Evolutionary conservation across 441 rosid genomes (phyloP).

Genomic region (Erodium trifolium): DNA sequence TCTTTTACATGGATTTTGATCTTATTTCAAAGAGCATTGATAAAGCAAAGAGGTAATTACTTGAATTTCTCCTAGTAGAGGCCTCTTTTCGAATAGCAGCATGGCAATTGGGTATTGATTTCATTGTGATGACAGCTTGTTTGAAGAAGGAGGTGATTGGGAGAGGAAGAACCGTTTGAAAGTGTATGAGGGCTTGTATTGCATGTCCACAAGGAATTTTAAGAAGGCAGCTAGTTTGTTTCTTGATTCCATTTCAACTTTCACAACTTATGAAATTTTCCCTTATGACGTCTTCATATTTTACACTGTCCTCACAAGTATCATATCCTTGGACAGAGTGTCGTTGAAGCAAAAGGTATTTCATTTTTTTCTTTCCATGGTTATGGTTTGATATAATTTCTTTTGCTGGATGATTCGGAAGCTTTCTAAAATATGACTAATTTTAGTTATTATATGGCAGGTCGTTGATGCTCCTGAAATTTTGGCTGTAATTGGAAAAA

Average conservation of each 20-base stretch:
- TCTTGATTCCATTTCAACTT: constrained; percentile 94
- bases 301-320: constrained; percentile 91
- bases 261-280: constrained; percentile 96
- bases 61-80: neutral
- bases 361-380: neutral
- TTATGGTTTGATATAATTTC: constrained; percentile 4
- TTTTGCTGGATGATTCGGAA: neutral
- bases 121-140: constrained; percentile 47
- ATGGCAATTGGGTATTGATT: constrained; percentile 4
- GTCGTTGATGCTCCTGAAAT: constrained; percentile 99
- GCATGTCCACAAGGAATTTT: constrained; percentile 88
- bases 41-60: constrained; percentile 56
- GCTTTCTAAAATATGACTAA: constrained; percentile 5
- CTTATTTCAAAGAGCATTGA: constrained; percentile 89
- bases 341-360: constrained; percentile 90
- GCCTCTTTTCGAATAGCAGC: constrained; percentile 2
- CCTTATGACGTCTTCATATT: constrained; percentile 92
- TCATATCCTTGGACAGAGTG: constrained; percentile 92
- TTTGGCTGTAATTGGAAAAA: constrained; percentile 93
- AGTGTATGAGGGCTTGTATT: constrained; percentile 91
- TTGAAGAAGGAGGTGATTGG: constrained; percentile 99
- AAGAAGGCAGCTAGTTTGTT: constrained; percentile 82
- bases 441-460: constrained; percentile 33
- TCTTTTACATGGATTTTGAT: constrained; percentile 95
- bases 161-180: constrained; percentile 96